Evolutionary conservation across 345 rosid genomes (phyloP), one percentile per base, ranked within the genome.

Genomic region (Gossypium stocksii): DNA sequence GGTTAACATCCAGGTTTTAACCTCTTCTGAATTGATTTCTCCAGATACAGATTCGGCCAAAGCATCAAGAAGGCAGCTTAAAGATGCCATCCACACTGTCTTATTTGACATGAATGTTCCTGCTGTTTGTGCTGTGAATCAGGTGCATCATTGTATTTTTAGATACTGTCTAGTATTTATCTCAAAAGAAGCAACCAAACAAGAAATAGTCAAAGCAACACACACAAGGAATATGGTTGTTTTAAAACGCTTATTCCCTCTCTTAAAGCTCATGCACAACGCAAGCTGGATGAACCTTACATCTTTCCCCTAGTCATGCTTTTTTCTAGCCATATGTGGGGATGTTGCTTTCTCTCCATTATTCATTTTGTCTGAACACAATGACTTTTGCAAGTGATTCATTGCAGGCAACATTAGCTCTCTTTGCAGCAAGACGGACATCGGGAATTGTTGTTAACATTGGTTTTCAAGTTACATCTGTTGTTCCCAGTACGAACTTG

Each of bases 61-160:
- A 81, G 98, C 98, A 79, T 89, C 97, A 73, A 89, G 98, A 83
- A 82, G 83, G 80, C 98, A 89, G 78, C 93, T 94, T 64, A 94
- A 89, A 83, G 91, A 89, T 22, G 89, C 97, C 74, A 88, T 92
- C 76, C 76, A 82, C 76, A 73, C 87, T 8, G 89, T 89, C 77
- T 81, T 94, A 52, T 94, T 94, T 87, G 96, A 89, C 74, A 87
- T 94, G 95, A 86, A 91, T 83, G 97, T 90, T 79, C 97, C 97
- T 38, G 93, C 92, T 75, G 89, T 94, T 49, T 94, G 94, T 87
- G 91, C 98, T 53, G 72, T 94, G 70, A 89, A 91, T 79, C 97
- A 94, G 98, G 98, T 78, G 48, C 57, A 44, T 9, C 60, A 58
- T 77, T 70, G 75, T 59, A 52, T 57, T 34, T 81, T 48, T 76